Evolutionary conservation across 2,329 filamentous ascomycete genomes (phyloP).

Genomic region (Plenodomus tracheiphilus): DNA sequence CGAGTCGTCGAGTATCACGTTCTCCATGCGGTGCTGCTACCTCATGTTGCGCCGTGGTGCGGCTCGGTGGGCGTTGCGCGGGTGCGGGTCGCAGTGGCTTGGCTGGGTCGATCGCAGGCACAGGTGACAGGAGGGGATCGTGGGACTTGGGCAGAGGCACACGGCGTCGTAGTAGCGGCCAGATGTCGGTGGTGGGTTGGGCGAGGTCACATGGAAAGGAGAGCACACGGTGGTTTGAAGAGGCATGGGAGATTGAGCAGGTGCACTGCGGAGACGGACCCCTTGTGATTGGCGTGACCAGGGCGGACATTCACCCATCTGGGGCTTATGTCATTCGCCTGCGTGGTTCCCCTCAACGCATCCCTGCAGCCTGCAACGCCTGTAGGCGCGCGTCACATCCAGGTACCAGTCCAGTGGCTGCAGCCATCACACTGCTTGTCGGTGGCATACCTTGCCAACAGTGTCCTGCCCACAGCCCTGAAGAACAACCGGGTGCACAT

Average conservation of each 20-base stretch:
- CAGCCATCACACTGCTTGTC: neutral
- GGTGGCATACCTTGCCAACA: neutral
- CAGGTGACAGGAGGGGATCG: conserved; percentile 4
- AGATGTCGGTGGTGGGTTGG: neutral
- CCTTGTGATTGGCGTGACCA: conserved; percentile 21
- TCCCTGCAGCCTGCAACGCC: conserved; percentile 5
- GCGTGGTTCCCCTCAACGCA: neutral
- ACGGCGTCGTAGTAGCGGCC: no score
- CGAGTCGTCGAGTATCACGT: conserved; percentile 81
- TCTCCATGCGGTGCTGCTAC: conserved; percentile 67
- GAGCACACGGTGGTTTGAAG: conserved; percentile 18
- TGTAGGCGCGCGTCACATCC: conserved; percentile 6
- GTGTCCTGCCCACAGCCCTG: neutral
- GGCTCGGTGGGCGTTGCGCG: conserved; percentile 19
- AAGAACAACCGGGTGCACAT: neutral
- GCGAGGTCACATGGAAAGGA: conserved; percentile 6
- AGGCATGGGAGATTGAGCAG: neutral
- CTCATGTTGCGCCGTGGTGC: conserved; percentile 34
- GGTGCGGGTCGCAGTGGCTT: conserved; percentile 9
- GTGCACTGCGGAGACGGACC: conserved; percentile 19
- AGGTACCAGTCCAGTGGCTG: conserved; percentile 2
- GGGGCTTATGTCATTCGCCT: neutral
- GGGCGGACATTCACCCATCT: conserved; percentile 3
- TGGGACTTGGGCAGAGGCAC: conserved; percentile 5
- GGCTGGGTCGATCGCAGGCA: conserved; percentile 4